Percentiles rank a stretch among this genome's conserved stretches.
These are phyloP conservation scores for Geotrichum carabidarum DNA, from an alignment of 1,139 yeast species.

Conservation along the genomic window DNA sequence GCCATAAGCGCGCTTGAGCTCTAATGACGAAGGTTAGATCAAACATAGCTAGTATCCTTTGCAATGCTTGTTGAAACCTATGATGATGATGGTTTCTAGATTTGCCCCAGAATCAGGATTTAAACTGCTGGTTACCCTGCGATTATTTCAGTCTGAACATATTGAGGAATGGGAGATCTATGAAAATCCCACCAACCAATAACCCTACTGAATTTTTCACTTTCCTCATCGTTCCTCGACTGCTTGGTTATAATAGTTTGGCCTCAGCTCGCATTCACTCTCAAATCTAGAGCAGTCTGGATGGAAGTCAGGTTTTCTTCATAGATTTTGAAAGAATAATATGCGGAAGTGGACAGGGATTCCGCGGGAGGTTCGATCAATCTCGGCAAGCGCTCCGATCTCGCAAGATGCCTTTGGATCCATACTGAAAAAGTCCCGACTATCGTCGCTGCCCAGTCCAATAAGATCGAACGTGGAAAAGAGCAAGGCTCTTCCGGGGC, in stretches of 20 bases:
- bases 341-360: constrained; percentile 9
- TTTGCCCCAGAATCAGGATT: too few relatives aligned
- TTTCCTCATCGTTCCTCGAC: neutral
- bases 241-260: neutral
- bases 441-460: constrained; percentile 5
- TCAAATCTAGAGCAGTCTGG: neutral
- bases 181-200: constrained; percentile 7
- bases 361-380: constrained; percentile 9
- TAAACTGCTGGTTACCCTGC: neutral
- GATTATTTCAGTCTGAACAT: constrained; percentile 7
- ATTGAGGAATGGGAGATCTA: neutral
- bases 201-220: constrained; percentile 4
- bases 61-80: too few relatives aligned
- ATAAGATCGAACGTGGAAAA: neutral
- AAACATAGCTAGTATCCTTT: too few relatives aligned
- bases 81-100: too few relatives aligned
- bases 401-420: constrained; percentile 2
- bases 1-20: too few relatives aligned
- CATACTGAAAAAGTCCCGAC: constrained; percentile 6
- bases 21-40: too few relatives aligned
- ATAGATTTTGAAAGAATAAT: neutral
- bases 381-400: neutral
- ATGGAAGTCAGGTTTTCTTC: neutral
- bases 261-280: neutral
- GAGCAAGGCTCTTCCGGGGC: neutral